phyloP scores from a whole-genome alignment of 2,329 filamentous ascomycete genomes.

The Xylariales sp. region DNA sequence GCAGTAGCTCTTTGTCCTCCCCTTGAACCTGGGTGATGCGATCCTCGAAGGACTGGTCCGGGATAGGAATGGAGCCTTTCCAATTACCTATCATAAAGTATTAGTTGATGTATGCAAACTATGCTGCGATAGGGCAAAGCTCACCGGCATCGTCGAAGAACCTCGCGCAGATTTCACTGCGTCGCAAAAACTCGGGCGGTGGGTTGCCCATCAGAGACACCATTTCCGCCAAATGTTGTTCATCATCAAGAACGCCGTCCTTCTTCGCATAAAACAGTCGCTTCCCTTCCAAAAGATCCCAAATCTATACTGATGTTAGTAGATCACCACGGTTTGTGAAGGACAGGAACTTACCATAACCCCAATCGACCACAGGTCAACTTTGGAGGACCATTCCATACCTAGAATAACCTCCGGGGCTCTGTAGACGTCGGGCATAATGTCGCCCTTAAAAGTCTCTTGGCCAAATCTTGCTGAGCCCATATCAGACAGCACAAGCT shows the following conservation, averaged over 20 bases:
- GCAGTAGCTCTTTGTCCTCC: no score
- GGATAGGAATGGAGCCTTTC: no score
- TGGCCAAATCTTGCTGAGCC: constrained; percentile 23
- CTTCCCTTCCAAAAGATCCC: constrained; percentile 26
- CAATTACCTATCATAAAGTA: no score
- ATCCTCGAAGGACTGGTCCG: no score
- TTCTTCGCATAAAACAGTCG: constrained; percentile 20
- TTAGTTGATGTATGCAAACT: no score
- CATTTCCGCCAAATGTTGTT: constrained; percentile 28
- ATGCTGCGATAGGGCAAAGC: no score
- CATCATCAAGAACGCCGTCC: constrained; percentile 16
- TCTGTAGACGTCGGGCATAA: constrained; percentile 28
- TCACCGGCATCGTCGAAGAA: no score
- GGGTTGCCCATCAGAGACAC: constrained; percentile 32
- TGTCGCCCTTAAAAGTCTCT: constrained; percentile 18
- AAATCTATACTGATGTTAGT: constrained; percentile 16
- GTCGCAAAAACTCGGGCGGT: constrained; percentile 25
- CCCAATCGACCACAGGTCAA: constrained; percentile 31
- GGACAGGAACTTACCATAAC: constrained; percentile 18
- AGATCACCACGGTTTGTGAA: neutral
- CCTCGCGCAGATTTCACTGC: constrained; percentile 21
- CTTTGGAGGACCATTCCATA: constrained; percentile 27
- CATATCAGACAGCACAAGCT: constrained; percentile 24
- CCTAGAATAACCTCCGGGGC: constrained; percentile 29
- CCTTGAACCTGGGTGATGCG: no score